These are phyloP conservation scores for Mycena vulgaris DNA, from an alignment of 768 basidiomycete species.

Conservation along the genomic window DNA sequence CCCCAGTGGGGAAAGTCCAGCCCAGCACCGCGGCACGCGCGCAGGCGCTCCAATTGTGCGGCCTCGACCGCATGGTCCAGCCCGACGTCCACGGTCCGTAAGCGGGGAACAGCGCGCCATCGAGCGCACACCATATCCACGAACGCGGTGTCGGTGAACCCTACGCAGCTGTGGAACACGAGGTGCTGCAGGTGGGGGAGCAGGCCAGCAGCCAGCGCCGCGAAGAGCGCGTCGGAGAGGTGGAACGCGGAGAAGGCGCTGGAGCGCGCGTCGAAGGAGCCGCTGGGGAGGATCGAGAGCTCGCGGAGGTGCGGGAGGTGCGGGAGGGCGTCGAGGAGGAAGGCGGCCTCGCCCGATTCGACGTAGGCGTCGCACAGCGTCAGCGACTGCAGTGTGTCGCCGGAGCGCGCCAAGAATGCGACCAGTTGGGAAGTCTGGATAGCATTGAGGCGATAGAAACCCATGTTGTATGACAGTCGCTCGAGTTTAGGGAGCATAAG, in stretches of 20 bases:
- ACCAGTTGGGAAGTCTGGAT: background rate
- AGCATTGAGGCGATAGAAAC: background rate
- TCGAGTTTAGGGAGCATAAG: background rate
- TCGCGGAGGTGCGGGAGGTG: background rate
- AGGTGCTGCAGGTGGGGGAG: background rate
- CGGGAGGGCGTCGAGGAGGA: background rate
- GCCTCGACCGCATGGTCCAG: background rate
- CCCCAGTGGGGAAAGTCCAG: background rate
- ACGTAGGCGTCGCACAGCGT: background rate
- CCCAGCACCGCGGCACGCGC: background rate
- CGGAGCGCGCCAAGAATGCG: background rate
- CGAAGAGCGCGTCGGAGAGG: conserved; percentile 2
- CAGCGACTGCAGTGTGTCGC: background rate
- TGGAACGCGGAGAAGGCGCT: background rate
- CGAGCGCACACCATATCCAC: background rate
- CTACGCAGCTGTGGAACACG: background rate
- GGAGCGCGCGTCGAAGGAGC: background rate
- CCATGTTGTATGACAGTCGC: background rate
- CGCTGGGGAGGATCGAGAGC: background rate
- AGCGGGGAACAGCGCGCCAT: background rate
- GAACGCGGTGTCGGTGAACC: background rate
- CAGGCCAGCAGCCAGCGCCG: background rate
- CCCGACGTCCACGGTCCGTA: background rate
- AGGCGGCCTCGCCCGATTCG: background rate
- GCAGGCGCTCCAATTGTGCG: background rate